These are phyloP conservation scores for Salix exigua DNA, from an alignment of 345 rosid species.

Conservation along the genomic window DNA sequence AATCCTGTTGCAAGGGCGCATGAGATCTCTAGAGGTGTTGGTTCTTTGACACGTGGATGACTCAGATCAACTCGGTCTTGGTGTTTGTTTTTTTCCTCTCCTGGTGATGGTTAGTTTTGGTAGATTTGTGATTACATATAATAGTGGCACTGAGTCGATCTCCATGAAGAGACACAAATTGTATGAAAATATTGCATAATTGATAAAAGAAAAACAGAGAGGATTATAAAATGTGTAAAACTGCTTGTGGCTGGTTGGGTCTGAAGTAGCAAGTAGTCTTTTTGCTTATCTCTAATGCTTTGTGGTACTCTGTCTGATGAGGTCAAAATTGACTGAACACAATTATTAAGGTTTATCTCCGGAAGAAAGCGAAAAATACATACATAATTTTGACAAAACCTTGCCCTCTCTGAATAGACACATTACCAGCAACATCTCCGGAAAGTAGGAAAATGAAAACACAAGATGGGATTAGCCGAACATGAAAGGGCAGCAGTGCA, in stretches of 20 bases:
- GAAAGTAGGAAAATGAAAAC: conserved; percentile 24
- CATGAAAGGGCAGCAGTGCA: neutral
- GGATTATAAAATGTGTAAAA: neutral
- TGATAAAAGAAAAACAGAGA: neutral
- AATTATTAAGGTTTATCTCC: neutral
- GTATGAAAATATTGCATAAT: neutral
- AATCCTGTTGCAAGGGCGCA: conserved; percentile 46
- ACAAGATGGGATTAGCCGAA: conserved; percentile 5
- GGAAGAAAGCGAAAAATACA: neutral
- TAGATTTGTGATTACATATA: conserved; percentile 4
- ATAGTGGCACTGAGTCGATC: conserved; percentile 9
- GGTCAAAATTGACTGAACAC: neutral
- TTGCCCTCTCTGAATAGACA: neutral
- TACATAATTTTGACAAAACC: neutral
- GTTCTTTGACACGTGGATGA: conserved; percentile 65
- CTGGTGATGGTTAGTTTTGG: too few relatives aligned
- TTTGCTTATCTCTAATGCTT: neutral
- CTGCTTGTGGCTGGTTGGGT: neutral
- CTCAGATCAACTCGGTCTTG: conserved; percentile 16
- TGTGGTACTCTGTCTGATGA: neutral
- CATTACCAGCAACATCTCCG: conserved; percentile 5
- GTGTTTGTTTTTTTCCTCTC: too few relatives aligned
- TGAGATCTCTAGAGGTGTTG: conserved; percentile 63
- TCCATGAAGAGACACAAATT: conserved; percentile 21
- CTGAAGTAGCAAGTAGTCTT: neutral